Conservation (phyloP, 2,329 filamentous ascomycete genomes). For the Rachicladosporium sp. region DNA sequence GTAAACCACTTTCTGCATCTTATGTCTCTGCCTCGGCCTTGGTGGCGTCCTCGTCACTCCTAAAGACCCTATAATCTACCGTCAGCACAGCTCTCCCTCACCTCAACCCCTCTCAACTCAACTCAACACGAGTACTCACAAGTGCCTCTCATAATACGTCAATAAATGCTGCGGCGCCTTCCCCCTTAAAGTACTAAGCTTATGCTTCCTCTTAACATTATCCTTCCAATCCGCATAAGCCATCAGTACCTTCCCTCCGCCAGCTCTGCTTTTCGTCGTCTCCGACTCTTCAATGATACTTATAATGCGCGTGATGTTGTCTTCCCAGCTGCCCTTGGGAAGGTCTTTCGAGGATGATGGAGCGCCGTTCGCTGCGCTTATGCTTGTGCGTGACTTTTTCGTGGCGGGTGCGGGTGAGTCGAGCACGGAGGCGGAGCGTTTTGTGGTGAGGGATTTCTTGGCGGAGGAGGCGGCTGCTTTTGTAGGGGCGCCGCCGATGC, state of each 20-base stretch:
- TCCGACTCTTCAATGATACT: constrained; percentile 52
- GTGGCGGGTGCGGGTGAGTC: constrained; percentile 16
- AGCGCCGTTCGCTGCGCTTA: constrained; percentile 19
- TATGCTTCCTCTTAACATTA: constrained; percentile 57
- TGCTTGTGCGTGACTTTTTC: constrained; percentile 15
- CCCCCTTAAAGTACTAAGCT: constrained; percentile 54
- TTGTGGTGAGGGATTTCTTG: constrained; percentile 11
- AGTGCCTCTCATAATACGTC: constrained; percentile 26
- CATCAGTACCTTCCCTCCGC: constrained; percentile 41
- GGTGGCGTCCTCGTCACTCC: too few relatives aligned
- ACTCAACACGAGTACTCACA: constrained; percentile 19
- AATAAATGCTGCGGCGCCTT: constrained; percentile 60
- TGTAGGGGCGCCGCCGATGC: constrained; percentile 51
- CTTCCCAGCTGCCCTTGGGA: constrained; percentile 65
- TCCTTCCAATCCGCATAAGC: constrained; percentile 65
- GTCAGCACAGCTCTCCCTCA: neutral
- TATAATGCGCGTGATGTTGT: constrained; percentile 57
- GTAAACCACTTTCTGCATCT: too few relatives aligned
- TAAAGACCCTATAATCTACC: neutral
- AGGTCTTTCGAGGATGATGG: constrained; percentile 27
- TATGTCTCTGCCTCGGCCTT: too few relatives aligned
- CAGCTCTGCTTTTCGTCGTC: constrained; percentile 13
- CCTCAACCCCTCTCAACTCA: neutral
- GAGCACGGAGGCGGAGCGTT: constrained; percentile 12
- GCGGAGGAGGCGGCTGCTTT: constrained; percentile 26